phyloP scores from a whole-genome alignment of 2,329 filamentous ascomycete species.

The Ilyonectria destructans region DNA sequence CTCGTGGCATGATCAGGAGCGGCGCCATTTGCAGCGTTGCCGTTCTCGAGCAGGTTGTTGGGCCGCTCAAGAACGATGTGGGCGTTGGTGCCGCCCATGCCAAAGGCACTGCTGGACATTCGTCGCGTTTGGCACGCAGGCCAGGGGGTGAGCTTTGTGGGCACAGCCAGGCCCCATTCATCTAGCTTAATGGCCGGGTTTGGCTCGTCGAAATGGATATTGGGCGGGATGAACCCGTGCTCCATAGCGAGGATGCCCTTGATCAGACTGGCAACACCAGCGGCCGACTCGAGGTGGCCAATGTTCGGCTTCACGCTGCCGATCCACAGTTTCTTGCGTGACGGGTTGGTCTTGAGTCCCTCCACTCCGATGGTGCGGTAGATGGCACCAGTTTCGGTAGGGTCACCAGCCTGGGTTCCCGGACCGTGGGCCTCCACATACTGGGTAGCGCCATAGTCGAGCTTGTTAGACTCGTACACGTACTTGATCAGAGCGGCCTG shows the following conservation, averaged over 20 bases:
- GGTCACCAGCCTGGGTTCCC: constrained; percentile 27
- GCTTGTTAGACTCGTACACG: constrained; percentile 1
- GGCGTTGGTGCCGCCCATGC: not conserved
- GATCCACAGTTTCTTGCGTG: not conserved
- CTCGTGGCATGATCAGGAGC: not conserved
- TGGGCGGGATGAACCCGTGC: not conserved
- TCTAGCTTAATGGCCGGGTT: not conserved
- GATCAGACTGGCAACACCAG: not conserved
- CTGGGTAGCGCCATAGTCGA: constrained; percentile 6
- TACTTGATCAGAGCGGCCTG: constrained; percentile 17
- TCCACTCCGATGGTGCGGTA: too few species aligned
- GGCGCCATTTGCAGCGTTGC: too few species aligned
- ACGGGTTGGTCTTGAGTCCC: too few species aligned
- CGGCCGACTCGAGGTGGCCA: not conserved
- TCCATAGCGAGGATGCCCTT: not conserved
- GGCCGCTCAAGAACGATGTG: not conserved
- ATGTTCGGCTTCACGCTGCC: not conserved
- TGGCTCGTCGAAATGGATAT: not conserved
- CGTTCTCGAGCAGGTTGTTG: too few species aligned
- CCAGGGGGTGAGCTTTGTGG: not conserved
- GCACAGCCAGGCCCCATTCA: not conserved
- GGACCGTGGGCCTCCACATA: constrained; percentile 33
- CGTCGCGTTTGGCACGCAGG: not conserved
- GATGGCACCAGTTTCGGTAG: constrained; percentile 24
- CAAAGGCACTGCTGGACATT: not conserved